Base-by-base conservation (phyloP, 768 basidiomycete species). In the Phaeotremella fagi region DNA sequence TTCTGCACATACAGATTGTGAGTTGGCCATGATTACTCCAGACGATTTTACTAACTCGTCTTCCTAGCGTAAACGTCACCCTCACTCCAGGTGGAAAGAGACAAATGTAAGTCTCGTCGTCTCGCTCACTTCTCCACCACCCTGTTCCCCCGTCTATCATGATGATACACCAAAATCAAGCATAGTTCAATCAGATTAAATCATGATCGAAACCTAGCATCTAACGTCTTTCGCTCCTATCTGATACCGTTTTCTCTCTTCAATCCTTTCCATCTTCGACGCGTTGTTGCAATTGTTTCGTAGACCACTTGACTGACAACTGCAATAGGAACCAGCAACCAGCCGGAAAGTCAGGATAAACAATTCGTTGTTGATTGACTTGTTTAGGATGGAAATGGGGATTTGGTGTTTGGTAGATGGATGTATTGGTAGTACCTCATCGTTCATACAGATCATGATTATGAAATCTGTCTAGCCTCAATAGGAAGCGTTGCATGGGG, bases 181-280 rank as follows among this genome's bases (percentile, higher is more conserved):
- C 90, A 91, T 91, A 91, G 90, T 92, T 91, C 89, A 92, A 87
- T 84, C 90, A 85, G 89, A 94, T 76, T 77, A 55, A 72, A 77
- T 75, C 61, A 65, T 68, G 65, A 76, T 90, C 88, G 87, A 84
- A 86, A 90, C 85, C 81, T 77, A 82, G 80, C 84, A 88, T 88
- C 86, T 82, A 79, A 82, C 75, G 89, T 95, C 90, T 92, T 92
- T 92, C 90, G 90, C 90, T 92, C 89, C 90, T 92, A 92, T 92
- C 89, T 92, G 90, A 92, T 41, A 49, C 25, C 55, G 44, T 27
- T 55, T 27, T 37, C 31, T 52, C 52, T 26, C 49, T 26, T 44
- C 23, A 50, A 33, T 35, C 23, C 38, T 14, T 38, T 16, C 37
- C 54, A 45, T 45, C 22, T 20, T 23, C 27, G 25, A 27, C 28